These are phyloP conservation scores for Boletus rufocinnamomeus DNA, from an alignment of 768 basidiomycete genomes.

Conservation along the genomic window DNA sequence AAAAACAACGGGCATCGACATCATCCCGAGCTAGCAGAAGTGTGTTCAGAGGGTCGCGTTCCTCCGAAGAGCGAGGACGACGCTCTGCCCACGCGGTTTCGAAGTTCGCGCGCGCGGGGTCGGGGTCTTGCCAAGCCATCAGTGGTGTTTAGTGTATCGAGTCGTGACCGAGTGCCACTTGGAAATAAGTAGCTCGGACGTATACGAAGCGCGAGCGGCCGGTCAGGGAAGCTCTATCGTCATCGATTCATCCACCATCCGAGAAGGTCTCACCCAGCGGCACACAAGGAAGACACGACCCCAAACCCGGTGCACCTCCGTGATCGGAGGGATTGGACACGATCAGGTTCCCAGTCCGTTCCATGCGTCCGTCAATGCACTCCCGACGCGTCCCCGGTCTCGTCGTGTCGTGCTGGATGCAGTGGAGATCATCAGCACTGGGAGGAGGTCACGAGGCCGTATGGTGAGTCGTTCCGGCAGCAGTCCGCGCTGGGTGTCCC, in stretches of 20 bases:
- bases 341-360: not conserved
- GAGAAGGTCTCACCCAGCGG: not conserved
- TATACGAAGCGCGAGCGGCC: slow-evolving; percentile 3
- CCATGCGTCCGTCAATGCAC: not conserved
- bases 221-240: not conserved
- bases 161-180: too few species aligned
- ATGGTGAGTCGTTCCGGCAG: too few species aligned
- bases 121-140: not conserved
- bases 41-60: not conserved
- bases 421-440: slow-evolving; percentile 14
- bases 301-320: not conserved
- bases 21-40: not conserved
- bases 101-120: not conserved
- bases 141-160: not conserved
- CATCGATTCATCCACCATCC: too few species aligned
- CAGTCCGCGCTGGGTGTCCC: not conserved
- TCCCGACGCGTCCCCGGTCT: not conserved
- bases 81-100: slow-evolving; percentile 15
- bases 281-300: not conserved
- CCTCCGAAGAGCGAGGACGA: not conserved
- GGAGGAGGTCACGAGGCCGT: not conserved
- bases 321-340: not conserved
- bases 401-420: slow-evolving; percentile 20
- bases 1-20: not conserved
- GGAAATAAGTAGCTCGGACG: not conserved